Evolutionary conservation across 2,329 filamentous ascomycete species (phyloP).

Genomic region (Tolypocladium endophyticum): DNA sequence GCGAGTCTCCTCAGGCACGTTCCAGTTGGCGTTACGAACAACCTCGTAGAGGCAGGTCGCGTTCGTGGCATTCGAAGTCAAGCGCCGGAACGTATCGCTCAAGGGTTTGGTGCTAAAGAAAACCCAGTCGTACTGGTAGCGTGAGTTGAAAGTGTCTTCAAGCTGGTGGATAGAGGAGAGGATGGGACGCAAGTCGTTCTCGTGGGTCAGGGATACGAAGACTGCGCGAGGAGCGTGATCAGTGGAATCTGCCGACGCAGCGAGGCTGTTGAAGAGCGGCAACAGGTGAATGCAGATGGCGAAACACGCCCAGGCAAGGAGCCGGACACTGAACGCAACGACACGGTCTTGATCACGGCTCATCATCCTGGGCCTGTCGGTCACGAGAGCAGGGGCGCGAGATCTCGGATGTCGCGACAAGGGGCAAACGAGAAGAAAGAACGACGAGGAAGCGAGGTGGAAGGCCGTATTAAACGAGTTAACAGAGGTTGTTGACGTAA

Average conservation of each 20-base stretch:
- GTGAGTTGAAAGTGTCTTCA: conserved; percentile 55
- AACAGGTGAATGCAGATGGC: conserved; percentile 10
- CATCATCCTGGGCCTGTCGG: conserved; percentile 7
- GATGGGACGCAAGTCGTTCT: conserved; percentile 18
- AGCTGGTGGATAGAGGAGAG: conserved; percentile 44
- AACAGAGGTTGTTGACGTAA: not conserved
- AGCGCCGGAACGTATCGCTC: conserved; percentile 62
- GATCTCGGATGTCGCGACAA: not conserved
- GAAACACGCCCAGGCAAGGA: conserved; percentile 8
- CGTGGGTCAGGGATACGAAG: conserved; percentile 19
- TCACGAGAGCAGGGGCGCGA: not conserved
- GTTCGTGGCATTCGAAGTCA: conserved; percentile 57
- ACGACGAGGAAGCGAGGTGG: not conserved
- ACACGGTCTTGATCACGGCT: not conserved
- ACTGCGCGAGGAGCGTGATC: conserved; percentile 18
- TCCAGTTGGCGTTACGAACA: conserved; percentile 69
- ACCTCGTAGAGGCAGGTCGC: conserved; percentile 63
- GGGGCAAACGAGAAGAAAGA: conserved; percentile 2
- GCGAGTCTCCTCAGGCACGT: conserved; percentile 46
- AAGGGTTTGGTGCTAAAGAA: conserved; percentile 80
- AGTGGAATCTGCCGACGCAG: conserved; percentile 5
- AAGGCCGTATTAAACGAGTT: not conserved
- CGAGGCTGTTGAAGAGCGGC: conserved; percentile 9
- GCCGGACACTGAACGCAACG: not conserved
- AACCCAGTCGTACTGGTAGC: conserved; percentile 79